Evolutionary conservation across 495 filamentous ascomycete species (phyloP).

Genomic region (Penicillium maclennaniae): DNA sequence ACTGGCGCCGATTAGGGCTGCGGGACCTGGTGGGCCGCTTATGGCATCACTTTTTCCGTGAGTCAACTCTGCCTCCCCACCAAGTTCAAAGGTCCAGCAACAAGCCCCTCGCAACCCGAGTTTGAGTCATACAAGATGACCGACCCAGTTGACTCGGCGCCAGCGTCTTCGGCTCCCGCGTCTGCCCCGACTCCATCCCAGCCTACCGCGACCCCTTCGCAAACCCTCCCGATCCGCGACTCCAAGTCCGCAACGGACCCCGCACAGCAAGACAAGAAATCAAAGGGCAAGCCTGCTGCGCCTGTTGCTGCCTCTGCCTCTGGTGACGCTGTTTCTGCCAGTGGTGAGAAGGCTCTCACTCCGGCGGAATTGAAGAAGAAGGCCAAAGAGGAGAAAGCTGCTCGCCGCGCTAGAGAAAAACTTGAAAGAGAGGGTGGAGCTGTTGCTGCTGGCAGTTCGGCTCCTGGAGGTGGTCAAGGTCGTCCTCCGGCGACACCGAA

Average conservation of each 20-base stretch:
- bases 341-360: slow-evolving; percentile 49
- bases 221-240: slow-evolving; percentile 25
- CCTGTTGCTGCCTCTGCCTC: slow-evolving; percentile 9
- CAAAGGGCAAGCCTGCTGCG: slow-evolving; percentile 28
- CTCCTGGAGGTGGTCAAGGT: slow-evolving; percentile 19
- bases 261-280: slow-evolving; percentile 30
- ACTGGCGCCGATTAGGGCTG: slow-evolving; percentile 24
- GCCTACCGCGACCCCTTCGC: slow-evolving; percentile 19
- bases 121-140: slow-evolving; percentile 30
- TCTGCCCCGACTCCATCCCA: slow-evolving; percentile 12
- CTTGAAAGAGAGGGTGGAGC: slow-evolving; percentile 37
- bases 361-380: slow-evolving; percentile 70
- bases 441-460: slow-evolving; percentile 21
- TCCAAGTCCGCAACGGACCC: slow-evolving; percentile 26
- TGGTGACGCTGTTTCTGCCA: slow-evolving; percentile 7
- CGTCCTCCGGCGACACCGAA: slow-evolving; percentile 39
- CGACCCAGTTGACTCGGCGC: slow-evolving; percentile 25
- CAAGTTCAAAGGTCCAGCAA: slow-evolving; percentile 25
- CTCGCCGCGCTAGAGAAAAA: slow-evolving; percentile 63
- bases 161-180: slow-evolving; percentile 10
- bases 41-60: slow-evolving; percentile 41
- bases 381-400: slow-evolving; percentile 75
- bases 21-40: slow-evolving; percentile 28
- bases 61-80: slow-evolving; percentile 36
- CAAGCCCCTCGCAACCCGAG: slow-evolving; percentile 13